Base-by-base conservation (phyloP, 2,329 filamentous ascomycete species). In the Gremmenia infestans region DNA sequence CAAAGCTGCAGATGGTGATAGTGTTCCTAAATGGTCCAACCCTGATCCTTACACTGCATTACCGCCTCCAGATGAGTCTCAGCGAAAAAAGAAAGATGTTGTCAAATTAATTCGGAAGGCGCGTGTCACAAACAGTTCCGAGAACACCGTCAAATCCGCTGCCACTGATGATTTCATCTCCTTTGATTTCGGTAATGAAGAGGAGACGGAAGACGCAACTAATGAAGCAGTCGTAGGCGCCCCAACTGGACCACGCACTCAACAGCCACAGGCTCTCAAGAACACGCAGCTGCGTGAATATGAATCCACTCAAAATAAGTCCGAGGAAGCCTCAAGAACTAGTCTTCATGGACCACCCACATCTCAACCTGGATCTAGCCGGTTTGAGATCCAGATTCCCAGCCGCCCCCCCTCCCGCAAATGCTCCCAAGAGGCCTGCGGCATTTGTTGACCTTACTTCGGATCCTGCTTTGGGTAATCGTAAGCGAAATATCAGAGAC, bases 21-120 rank as follows among this genome's bases (percentile, higher is more conserved):
- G 66, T 52, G 72, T 70, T 5, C 91, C 91, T 3, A 91, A 88
- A 71, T 97, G 93, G 93, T 96, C 91, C 4, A 97, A 97, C 65
- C 92, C 93, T 3, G 93, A 97, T 70, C 91, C 92, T 0, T 97
- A 97, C 72, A 96, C 90, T 5, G 88, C 84, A 2, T 77, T 96
- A 9, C 93, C 93, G 8, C 91, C 91, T 6, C 82, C 86, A 0
- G 88, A 92, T 61, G 87, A 91, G 53, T 78, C 76, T 5, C 78
- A 82, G 40, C 80, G 81, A 19, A 95, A 94, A 73, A 91, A 87
- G 72, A 86, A 85, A 63, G 91, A 97, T 63, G 87, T 97, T 40
- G 89, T 97, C 37, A 89, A 95, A 67, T 73, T 96, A 58, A 97
- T 97, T 64, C 86, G 92, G 64, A 97, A 96, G 69, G 90, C 92